Evolutionary conservation across 768 basidiomycete genomes (phyloP), one percentile per base, ranked within the genome.

Genomic region (Panus rudis): DNA sequence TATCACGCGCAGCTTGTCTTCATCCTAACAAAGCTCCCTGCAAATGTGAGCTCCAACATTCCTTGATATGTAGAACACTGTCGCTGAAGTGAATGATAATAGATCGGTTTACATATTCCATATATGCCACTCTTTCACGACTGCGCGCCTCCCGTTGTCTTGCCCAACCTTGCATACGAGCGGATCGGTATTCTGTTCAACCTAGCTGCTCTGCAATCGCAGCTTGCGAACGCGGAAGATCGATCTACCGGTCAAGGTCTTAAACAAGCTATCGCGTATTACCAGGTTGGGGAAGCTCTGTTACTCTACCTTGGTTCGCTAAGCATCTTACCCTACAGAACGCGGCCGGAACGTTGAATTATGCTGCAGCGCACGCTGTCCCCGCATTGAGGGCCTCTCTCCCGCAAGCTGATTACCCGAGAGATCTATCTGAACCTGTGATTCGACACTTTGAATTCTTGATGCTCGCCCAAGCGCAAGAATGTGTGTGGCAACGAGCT

Each of bases 401-500:
- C 0, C 63, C 68, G 6, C 70, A 74, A 16, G 78, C 81, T 27
- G 70, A 78, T n/a, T 55, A 60, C 2, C 78, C 83, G 0, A 52
- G 70, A 13, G 94, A 97, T 58, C 71, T 96, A 21, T 73, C 81
- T 0, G 63, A 66, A 20, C 56, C 75, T 0, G 81, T 84, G 52
- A 54, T 88, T 19, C 69, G 67, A 37, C 71, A 78, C 21, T 57
- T 96, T 32, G 79, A 88, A 56, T 75, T 64, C 50, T 72, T 97
- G 43, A 84, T 91, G 78, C 72, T 93, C 4, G 92, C 92, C 1
- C 91, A 97, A 62, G 93, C 92, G 1, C 94, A 98, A 52, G 96
- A 99, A 65, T 94, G 90, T 57, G 90, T 81, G 31, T 98, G 93
- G 93, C 92, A 94, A 58, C 76, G 84, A 51, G 92, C 92, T 13